These are phyloP conservation scores for Acer saccharum DNA, from an alignment of 345 rosid species.

Conservation along the genomic window DNA sequence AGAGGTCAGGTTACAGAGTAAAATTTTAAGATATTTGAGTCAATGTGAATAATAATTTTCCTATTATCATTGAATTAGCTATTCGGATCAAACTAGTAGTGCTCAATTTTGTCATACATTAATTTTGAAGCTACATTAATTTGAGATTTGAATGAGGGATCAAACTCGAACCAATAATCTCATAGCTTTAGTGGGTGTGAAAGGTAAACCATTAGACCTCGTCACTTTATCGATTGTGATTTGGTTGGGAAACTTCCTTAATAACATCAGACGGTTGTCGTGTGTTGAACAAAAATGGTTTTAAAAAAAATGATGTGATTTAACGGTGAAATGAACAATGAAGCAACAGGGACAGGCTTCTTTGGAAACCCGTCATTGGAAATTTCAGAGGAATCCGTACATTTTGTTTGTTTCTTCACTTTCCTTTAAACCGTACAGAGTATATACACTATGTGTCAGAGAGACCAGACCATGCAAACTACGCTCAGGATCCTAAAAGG, in stretches of 20 bases:
- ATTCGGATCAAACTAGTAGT: too few relatives aligned
- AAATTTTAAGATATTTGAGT: too few relatives aligned
- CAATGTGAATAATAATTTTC: too few relatives aligned
- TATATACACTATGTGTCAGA: not conserved
- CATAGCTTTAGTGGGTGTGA: too few relatives aligned
- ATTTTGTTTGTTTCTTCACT: slow-evolving; percentile 12
- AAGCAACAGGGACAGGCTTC: not conserved
- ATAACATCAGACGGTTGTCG: not conserved
- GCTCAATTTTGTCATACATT: too few relatives aligned
- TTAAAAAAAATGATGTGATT: not conserved
- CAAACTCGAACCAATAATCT: too few relatives aligned
- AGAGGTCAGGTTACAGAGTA: not conserved
- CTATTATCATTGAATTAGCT: too few relatives aligned
- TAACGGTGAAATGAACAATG: not conserved
- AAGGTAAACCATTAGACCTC: too few relatives aligned
- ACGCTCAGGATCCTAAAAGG: slow-evolving; percentile 6
- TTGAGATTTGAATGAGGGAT: too few relatives aligned
- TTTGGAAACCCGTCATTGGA: slow-evolving; percentile 15
- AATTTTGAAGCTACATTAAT: too few relatives aligned
- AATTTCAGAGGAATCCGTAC: slow-evolving; percentile 30
- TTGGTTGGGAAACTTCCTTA: slow-evolving; percentile 9
- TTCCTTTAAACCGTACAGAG: not conserved
- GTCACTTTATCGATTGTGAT: too few relatives aligned
- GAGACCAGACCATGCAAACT: not conserved
- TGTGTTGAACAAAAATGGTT: not conserved